phyloP scores from a whole-genome alignment of 192 early-diverging fungal species.

The Coemansia guatemalensis region DNA sequence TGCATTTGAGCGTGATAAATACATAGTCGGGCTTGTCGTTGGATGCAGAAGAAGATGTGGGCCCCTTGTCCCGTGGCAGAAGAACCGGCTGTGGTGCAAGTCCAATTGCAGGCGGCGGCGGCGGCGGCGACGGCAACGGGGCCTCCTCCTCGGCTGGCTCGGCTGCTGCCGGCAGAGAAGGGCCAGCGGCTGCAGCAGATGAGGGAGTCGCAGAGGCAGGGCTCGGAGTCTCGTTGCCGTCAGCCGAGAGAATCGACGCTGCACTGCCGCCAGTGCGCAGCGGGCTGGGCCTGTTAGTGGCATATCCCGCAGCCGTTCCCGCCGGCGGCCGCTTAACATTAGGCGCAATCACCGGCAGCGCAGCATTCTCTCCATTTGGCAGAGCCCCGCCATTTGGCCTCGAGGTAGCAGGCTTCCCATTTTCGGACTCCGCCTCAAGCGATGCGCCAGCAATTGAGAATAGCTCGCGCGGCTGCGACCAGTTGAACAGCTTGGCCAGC shows the following conservation, averaged over 20 bases:
- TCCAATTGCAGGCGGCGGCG: too few relatives aligned
- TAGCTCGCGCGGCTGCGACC: slow-evolving; percentile 69
- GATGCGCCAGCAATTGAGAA: slow-evolving; percentile 46
- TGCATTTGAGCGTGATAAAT: slow-evolving; percentile 85
- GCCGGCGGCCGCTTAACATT: slow-evolving; percentile 6
- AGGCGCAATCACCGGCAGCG: slow-evolving; percentile 22
- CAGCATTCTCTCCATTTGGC: not conserved
- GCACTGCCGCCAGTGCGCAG: slow-evolving; percentile 29
- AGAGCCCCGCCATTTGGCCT: not conserved
- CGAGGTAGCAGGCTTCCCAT: not conserved
- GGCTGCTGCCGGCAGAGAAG: too few relatives aligned
- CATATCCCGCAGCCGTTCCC: slow-evolving; percentile 5
- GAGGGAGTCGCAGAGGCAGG: slow-evolving; percentile 11
- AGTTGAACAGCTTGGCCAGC: slow-evolving; percentile 74
- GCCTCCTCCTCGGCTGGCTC: too few relatives aligned
- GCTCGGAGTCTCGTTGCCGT: slow-evolving; percentile 32
- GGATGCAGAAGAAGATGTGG: not conserved
- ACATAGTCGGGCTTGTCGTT: slow-evolving; percentile 71
- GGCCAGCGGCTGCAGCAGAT: not conserved
- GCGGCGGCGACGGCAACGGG: too few relatives aligned
- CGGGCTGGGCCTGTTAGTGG: slow-evolving; percentile 31
- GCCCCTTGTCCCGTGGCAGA: too few relatives aligned
- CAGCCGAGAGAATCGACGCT: slow-evolving; percentile 25
- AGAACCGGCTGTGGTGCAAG: too few relatives aligned
- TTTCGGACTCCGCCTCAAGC: slow-evolving; percentile 17